Evolutionary conservation across 257 asterid species (phyloP).

Genomic region (Linderniella brevidens): DNA sequence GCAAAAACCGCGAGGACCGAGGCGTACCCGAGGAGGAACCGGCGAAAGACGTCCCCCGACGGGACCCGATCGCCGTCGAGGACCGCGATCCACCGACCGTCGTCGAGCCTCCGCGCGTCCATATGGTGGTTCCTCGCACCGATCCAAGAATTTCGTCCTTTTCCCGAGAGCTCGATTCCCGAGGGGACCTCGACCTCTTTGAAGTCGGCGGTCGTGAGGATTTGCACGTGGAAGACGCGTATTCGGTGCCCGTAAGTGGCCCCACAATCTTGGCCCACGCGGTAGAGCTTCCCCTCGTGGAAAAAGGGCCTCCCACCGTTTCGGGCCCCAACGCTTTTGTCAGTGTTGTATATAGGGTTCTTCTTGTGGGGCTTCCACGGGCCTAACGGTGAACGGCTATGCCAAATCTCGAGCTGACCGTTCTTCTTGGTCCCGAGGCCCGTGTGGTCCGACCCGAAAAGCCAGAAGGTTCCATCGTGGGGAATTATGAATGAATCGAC

Average conservation of each 20-base stretch:
- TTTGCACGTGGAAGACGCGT: slow-evolving; percentile 51
- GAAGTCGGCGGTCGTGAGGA: slow-evolving; percentile 43
- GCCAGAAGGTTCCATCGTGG: slow-evolving; percentile 68
- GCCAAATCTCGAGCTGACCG: slow-evolving; percentile 86
- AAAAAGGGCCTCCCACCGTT: slow-evolving; percentile 91
- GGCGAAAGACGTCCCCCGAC: slow-evolving; percentile 53
- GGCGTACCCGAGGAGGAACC: slow-evolving; percentile 48
- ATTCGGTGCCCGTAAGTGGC: slow-evolving; percentile 53
- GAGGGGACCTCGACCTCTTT: slow-evolving; percentile 69
- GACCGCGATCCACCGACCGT: slow-evolving; percentile 81
- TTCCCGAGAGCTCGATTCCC: slow-evolving; percentile 31
- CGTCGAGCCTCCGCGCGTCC: slow-evolving; percentile 67
- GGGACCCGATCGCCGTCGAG: slow-evolving; percentile 78
- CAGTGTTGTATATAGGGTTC: slow-evolving; percentile 66
- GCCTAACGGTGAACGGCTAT: slow-evolving; percentile 68
- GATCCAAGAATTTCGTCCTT: slow-evolving; percentile 82
- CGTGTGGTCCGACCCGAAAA: slow-evolving; percentile 87
- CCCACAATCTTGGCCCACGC: slow-evolving; percentile 88
- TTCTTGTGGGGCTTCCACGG: slow-evolving; percentile 85
- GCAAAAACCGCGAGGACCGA: slow-evolving; percentile 34
- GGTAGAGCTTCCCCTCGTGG: slow-evolving; percentile 50
- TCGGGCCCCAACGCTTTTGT: slow-evolving; percentile 72
- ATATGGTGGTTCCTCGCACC: slow-evolving; percentile 88
- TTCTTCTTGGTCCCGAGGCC: slow-evolving; percentile 54
- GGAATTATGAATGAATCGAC: slow-evolving; percentile 65